Percentiles rank a stretch among this genome's conserved stretches.
Evolutionary conservation across 768 basidiomycete species (phyloP).

Genomic region (Tubosaeta sp.): DNA sequence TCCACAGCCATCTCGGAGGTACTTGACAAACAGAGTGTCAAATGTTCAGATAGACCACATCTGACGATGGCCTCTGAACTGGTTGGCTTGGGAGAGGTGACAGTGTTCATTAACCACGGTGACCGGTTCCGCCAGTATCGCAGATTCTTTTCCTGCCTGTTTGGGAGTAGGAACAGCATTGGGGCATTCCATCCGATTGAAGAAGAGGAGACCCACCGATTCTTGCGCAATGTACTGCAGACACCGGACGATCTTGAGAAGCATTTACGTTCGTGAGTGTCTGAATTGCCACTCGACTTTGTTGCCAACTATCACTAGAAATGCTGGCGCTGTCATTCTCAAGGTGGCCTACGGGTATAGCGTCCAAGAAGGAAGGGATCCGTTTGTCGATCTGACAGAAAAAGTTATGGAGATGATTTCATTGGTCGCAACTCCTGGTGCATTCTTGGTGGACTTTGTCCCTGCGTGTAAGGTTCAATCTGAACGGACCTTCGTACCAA

Average conservation of each 20-base stretch:
- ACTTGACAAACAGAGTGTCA: constrained; percentile 50
- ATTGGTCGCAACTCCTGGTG: neutral
- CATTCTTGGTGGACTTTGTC: constrained; percentile 20
- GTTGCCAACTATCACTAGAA: constrained; percentile 1
- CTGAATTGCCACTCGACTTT: too few relatives aligned
- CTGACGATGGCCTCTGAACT: constrained; percentile 18
- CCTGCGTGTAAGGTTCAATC: constrained; percentile 13
- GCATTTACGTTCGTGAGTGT: constrained; percentile 21
- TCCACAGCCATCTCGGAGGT: constrained; percentile 42
- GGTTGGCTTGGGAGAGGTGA: constrained; percentile 9
- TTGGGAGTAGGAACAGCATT: too few relatives aligned
- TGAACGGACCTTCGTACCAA: too few relatives aligned
- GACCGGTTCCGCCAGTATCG: constrained; percentile 5
- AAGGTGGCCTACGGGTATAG: constrained; percentile 40
- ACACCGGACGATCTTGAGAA: constrained; percentile 8
- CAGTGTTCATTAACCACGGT: constrained; percentile 6
- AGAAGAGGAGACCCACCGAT: constrained; percentile 17
- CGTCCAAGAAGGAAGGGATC: constrained; percentile 33
- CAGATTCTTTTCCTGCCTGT: too few relatives aligned
- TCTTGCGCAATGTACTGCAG: constrained; percentile 12
- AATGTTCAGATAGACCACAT: constrained; percentile 38
- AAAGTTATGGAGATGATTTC: constrained; percentile 16
- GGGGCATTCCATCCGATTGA: constrained; percentile 7
- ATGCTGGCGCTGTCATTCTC: constrained; percentile 29
- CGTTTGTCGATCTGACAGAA: constrained; percentile 30